Evolutionary conservation across 1,284 basidiomycete genomes (phyloP).

Genomic region (Phylloporus sp.): DNA sequence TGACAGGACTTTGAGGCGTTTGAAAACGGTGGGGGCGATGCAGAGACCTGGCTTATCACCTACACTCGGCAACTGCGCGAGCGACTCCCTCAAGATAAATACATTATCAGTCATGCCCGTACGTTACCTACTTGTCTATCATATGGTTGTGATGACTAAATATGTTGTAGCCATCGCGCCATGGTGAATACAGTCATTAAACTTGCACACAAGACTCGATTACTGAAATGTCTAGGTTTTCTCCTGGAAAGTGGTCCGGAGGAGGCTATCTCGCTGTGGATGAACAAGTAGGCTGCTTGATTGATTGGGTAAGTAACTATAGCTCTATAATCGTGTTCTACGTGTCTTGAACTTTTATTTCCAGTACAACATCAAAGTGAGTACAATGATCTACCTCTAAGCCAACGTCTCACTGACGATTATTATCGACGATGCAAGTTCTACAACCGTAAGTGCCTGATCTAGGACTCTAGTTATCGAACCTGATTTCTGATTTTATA

Average conservation of each 20-base stretch:
- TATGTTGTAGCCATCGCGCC: conserved; percentile 35
- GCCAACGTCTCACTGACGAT: conserved; percentile 13
- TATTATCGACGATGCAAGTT: conserved; percentile 47
- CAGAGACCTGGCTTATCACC: conserved; percentile 52
- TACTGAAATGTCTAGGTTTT: conserved; percentile 27
- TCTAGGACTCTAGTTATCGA: neutral
- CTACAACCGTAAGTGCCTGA: conserved; percentile 62
- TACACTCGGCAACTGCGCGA: conserved; percentile 52
- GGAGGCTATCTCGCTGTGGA: conserved; percentile 64
- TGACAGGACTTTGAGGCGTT: conserved; percentile 58
- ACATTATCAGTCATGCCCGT: conserved; percentile 51
- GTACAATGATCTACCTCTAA: conserved; percentile 4
- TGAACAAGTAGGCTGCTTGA: conserved; percentile 61
- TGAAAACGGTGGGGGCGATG: conserved; percentile 47
- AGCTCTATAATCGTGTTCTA: neutral
- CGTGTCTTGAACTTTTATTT: neutral
- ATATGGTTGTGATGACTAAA: neutral
- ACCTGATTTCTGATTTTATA: conserved; percentile 19
- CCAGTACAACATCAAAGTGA: conserved; percentile 56
- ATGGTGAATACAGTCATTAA: conserved; percentile 24
- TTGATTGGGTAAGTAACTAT: conserved; percentile 55
- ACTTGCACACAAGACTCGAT: neutral
- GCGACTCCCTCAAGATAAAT: conserved; percentile 47
- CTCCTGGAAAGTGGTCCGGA: conserved; percentile 35
- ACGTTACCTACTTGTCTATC: conserved; percentile 18